phyloP scores from a whole-genome alignment of 2,329 filamentous ascomycete species.

The Trichophyton rubrum region DNA sequence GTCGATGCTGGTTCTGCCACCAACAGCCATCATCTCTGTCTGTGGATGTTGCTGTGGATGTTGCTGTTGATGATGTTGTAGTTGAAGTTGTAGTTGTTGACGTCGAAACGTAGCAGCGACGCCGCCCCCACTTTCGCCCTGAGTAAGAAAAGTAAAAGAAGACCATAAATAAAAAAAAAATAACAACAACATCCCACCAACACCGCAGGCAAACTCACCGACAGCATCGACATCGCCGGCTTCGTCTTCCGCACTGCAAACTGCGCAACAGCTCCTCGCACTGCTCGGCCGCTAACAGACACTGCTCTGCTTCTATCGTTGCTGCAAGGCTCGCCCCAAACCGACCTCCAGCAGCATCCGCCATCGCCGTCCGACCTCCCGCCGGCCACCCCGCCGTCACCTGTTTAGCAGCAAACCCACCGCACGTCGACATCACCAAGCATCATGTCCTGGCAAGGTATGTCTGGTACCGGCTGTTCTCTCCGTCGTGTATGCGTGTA shows the following conservation, averaged over 20 bases:
- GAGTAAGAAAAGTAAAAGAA: not conserved
- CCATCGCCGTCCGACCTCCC: not conserved
- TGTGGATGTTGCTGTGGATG: not conserved
- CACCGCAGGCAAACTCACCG: not conserved
- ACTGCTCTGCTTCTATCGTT: not conserved
- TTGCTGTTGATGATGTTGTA: not conserved
- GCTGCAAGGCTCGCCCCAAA: no score
- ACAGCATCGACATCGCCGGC: not conserved
- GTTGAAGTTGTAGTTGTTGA: not conserved
- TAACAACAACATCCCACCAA: not conserved
- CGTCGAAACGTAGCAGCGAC: no score
- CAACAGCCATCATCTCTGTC: no score
- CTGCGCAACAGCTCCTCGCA: not conserved
- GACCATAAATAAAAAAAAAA: not conserved
- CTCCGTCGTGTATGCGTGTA: slow-evolving; percentile 6
- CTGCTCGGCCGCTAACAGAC: not conserved
- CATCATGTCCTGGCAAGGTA: slow-evolving; percentile 47
- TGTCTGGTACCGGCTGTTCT: slow-evolving; percentile 14
- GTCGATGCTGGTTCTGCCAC: not conserved
- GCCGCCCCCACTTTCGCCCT: not conserved
- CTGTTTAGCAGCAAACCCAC: not conserved
- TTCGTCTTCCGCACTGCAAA: not conserved
- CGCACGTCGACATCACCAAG: not conserved
- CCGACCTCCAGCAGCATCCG: no score
- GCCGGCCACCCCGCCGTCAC: not conserved